Conservation (phyloP, 2,329 filamentous ascomycete species). For the Pseudogymnoascus pannorum region DNA sequence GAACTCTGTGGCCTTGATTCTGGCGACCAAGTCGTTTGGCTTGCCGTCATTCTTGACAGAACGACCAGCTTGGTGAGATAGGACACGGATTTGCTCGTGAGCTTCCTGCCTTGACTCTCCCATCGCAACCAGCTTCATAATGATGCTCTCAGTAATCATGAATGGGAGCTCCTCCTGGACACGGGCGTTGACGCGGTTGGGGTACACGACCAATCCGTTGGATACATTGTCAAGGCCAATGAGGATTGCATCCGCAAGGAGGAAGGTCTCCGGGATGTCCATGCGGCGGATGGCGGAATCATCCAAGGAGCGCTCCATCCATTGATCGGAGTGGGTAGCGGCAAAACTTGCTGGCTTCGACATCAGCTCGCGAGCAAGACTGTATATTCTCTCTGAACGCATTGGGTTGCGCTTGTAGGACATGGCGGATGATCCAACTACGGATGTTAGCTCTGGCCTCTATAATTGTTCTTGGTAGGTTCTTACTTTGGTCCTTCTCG, state of each 20-base stretch:
- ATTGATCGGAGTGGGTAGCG: slow-evolving; percentile 64
- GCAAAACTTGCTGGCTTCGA: slow-evolving; percentile 28
- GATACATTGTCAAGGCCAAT: slow-evolving; percentile 62
- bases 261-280: slow-evolving; percentile 59
- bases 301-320: slow-evolving; percentile 51
- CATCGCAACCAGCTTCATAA: slow-evolving; percentile 68
- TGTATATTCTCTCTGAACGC: slow-evolving; percentile 41
- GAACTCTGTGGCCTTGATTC: slow-evolving; percentile 65
- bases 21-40: slow-evolving; percentile 72
- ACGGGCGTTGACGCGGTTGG: slow-evolving; percentile 58
- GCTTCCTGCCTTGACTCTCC: slow-evolving; percentile 71
- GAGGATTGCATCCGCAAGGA: slow-evolving; percentile 61
- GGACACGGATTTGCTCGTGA: slow-evolving; percentile 79
- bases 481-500: slow-evolving; percentile 60
- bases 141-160: slow-evolving; percentile 68
- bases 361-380: slow-evolving; percentile 40
- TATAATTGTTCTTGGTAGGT: not conserved
- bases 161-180: slow-evolving; percentile 77
- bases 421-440: slow-evolving; percentile 55
- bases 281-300: slow-evolving; percentile 51
- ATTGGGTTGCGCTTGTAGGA: slow-evolving; percentile 44
- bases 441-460: not conserved
- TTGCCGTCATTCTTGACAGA: slow-evolving; percentile 69
- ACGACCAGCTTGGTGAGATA: slow-evolving; percentile 66
- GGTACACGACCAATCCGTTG: slow-evolving; percentile 70